A percentile compares a stretch with the other conserved stretches of the same genome.
Evolutionary conservation across 2,329 filamentous ascomycete species (phyloP).

Genomic region (Tympanopsis confertula): DNA sequence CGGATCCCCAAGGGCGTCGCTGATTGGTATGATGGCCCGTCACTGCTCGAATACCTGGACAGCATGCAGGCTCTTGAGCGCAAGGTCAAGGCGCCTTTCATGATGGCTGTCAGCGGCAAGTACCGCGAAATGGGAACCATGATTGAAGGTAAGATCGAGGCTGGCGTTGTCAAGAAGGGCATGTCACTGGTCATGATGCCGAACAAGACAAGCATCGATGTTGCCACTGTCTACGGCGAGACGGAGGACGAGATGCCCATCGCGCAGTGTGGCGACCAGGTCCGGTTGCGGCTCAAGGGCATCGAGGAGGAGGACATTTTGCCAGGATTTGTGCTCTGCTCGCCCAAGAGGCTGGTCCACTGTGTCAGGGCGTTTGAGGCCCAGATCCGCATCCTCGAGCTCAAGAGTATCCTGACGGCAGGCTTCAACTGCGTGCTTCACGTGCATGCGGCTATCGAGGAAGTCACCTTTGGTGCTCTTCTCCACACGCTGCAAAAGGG

Average conservation of each 20-base stretch:
- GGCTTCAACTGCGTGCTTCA: slow-evolving; percentile 98
- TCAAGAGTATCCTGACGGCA: slow-evolving; percentile 85
- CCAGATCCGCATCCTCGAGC: slow-evolving; percentile 86
- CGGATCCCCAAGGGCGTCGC: slow-evolving; percentile 65
- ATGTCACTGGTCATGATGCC: slow-evolving; percentile 88
- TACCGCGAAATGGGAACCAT: slow-evolving; percentile 96
- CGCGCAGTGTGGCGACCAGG: slow-evolving; percentile 86
- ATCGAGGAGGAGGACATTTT: slow-evolving; percentile 95
- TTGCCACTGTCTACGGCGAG: slow-evolving; percentile 83
- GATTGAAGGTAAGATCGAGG: slow-evolving; percentile 94
- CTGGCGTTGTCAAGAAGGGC: slow-evolving; percentile 85
- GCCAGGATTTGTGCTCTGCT: slow-evolving; percentile 92
- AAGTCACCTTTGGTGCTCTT: slow-evolving; percentile 80
- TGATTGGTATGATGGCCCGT: slow-evolving; percentile 80
- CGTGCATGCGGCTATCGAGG: slow-evolving; percentile 93
- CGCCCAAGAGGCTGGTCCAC: slow-evolving; percentile 84
- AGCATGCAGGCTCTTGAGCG: slow-evolving; percentile 84
- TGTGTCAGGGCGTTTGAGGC: slow-evolving; percentile 84
- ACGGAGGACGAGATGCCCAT: slow-evolving; percentile 80
- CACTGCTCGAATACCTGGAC: slow-evolving; percentile 87
- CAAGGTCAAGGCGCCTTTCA: slow-evolving; percentile 94
- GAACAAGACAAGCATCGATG: slow-evolving; percentile 69
- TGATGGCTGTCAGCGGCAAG: slow-evolving; percentile 96
- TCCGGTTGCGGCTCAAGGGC: slow-evolving; percentile 81
- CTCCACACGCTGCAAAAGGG: slow-evolving; percentile 94